Evolutionary conservation across 2,329 filamentous ascomycete genomes (phyloP), one percentile per base, ranked within the genome.

Genomic region (Didymella keratinophila): DNA sequence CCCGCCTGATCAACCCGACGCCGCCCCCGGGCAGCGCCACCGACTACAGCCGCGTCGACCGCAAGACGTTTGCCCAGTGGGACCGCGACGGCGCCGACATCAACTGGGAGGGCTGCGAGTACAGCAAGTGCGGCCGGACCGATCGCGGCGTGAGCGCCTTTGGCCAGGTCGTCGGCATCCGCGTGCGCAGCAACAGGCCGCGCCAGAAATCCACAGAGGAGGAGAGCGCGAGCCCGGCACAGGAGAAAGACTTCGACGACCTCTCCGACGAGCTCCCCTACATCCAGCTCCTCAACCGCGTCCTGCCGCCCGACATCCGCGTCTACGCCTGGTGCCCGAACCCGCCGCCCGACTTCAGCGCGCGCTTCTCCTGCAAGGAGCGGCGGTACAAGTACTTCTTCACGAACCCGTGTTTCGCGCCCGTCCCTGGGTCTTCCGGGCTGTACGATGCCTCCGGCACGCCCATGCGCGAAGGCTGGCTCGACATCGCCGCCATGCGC

Each of bases 311-410:
- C 23, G 93, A 97, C 74, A 98, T 99, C 70, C 87, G 92, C 60
- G 83, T 97, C 58, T 84, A 98, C 34, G 95, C 95, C 3, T 99
- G 95, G 95, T 97, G 93, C 73, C 92, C 94, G 0, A 82, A 86
- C 28, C 91, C 90, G 16, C 92, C 93, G 0, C 78, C 84, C 9
- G 86, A 86, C 61, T 99, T 99, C 77, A 93, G 91, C 32, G 95
- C 95, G 4, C 88, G 95, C 39, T 97, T 97, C 83, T 93, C 91
- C 52, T 99, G 95, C 78, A 87, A 89, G 61, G 93, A 97, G 78
- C 86, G 95, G 21, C 89, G 91, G 65, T 99, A 99, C 80, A 88
- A 92, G 57, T 99, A 99, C 79, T 98, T 97, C 82, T 99, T 99
- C 81, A 98, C 95, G 0, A 92, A 97, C 74, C 95, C 95, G 0